These are phyloP conservation scores for Glebionis coronaria DNA, from an alignment of 129 eudicot species.

Conservation along the genomic window DNA sequence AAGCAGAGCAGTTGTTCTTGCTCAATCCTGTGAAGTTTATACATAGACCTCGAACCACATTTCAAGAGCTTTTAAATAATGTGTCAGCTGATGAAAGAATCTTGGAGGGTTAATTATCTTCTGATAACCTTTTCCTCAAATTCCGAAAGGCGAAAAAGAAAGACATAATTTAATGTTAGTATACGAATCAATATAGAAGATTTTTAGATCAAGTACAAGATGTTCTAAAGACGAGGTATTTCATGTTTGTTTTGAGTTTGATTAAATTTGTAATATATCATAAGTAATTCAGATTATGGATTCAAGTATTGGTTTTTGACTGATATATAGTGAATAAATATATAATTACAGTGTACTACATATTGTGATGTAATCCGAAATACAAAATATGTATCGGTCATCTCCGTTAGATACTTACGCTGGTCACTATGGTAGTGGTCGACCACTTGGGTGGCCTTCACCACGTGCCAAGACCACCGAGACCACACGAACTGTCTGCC, in stretches of 20 bases:
- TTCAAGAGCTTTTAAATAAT: slow-evolving; percentile 6
- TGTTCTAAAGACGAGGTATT: slow-evolving; percentile 17
- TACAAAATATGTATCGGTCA: no score
- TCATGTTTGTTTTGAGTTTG: slow-evolving; percentile 21
- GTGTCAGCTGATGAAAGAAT: slow-evolving; percentile 13
- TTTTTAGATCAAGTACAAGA: slow-evolving; percentile 32
- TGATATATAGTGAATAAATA: no score
- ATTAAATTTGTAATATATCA: slow-evolving; percentile 16
- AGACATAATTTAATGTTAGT: slow-evolving; percentile 17
- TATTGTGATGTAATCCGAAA: no score
- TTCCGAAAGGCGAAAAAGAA: background rate
- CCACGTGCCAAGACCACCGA: no score
- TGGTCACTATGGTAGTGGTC: no score
- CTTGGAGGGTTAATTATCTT: slow-evolving; percentile 19
- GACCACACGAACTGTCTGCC: no score
- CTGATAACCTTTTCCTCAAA: slow-evolving; percentile 1
- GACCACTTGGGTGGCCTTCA: no score
- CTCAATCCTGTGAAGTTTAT: slow-evolving; percentile 47
- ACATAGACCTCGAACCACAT: background rate
- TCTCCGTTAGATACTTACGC: no score
- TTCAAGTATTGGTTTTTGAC: background rate
- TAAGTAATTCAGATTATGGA: background rate
- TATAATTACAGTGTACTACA: no score
- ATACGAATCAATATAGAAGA: slow-evolving; percentile 30
- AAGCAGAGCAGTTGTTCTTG: slow-evolving; percentile 57